Percentiles rank a stretch among this genome's conserved stretches.
phyloP scores from a whole-genome alignment of 768 basidiomycete species.

The Grammothele lineata region DNA sequence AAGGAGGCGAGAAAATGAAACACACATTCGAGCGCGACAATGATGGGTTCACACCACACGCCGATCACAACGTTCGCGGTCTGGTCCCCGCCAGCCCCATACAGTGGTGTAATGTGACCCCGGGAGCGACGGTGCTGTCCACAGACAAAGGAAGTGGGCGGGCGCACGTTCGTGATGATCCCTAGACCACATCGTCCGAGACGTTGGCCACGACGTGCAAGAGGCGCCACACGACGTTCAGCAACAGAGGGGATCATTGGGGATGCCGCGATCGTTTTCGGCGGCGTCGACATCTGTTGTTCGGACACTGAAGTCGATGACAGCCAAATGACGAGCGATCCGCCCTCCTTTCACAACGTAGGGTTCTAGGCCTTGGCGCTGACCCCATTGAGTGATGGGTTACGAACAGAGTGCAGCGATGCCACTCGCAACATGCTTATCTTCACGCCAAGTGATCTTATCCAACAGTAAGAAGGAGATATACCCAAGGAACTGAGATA shows the following conservation, averaged over 20 bases:
- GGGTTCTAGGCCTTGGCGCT: too few species aligned
- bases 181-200: background rate
- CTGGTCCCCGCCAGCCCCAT: background rate
- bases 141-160: slow-evolving; percentile 1
- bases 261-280: too few species aligned
- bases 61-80: slow-evolving; percentile 2
- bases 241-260: too few species aligned
- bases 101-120: background rate
- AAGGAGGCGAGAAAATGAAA: too few species aligned
- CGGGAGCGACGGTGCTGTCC: background rate
- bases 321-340: background rate
- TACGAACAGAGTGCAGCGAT: too few species aligned
- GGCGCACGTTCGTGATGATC: slow-evolving; percentile 12
- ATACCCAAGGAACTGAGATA: too few species aligned
- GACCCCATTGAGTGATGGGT: too few species aligned
- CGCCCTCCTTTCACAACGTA: background rate
- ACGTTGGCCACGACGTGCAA: background rate
- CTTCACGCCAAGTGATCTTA: too few species aligned
- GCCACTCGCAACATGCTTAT: too few species aligned
- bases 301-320: background rate
- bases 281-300: background rate
- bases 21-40: too few species aligned
- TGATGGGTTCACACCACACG: too few species aligned
- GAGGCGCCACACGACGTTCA: background rate
- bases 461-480: too few species aligned